These are phyloP conservation scores for Hygrocybe coccinea DNA, from an alignment of 768 basidiomycete species.

Conservation along the genomic window DNA sequence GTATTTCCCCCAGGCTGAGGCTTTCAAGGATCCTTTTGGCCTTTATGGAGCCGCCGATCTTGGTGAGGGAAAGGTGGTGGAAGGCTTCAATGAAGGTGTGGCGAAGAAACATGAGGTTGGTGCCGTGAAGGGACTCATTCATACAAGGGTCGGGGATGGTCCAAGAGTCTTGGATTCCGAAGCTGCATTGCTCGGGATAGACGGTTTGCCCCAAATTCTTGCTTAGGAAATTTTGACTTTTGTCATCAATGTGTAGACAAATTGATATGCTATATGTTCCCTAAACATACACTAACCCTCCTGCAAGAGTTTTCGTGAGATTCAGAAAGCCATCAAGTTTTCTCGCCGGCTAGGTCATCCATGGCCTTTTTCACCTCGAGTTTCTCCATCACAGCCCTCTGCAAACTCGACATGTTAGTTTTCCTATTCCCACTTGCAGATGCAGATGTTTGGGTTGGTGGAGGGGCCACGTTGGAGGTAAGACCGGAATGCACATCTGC, in stretches of 20 bases:
- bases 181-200: conserved; percentile 59
- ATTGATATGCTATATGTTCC: too few species aligned
- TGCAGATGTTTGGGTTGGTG: neutral
- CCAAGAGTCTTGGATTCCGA: conserved; percentile 62
- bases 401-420: conserved; percentile 41
- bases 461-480: neutral
- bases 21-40: conserved; percentile 72
- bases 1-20: conserved; percentile 82
- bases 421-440: neutral
- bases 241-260: neutral
- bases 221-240: neutral
- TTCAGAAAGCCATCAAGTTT: neutral
- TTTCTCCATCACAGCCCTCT: conserved; percentile 52
- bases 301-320: neutral
- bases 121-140: conserved; percentile 84
- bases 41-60: conserved; percentile 45
- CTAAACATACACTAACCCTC: neutral
- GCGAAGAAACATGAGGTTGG: conserved; percentile 69
- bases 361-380: conserved; percentile 54
- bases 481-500: neutral
- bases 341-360: conserved; percentile 26
- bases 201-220: conserved; percentile 65
- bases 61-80: conserved; percentile 46
- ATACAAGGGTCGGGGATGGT: conserved; percentile 89
- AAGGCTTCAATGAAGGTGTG: conserved; percentile 76